Conservation (phyloP, 768 basidiomycete genomes). For the Floccularia luteovirens region DNA sequence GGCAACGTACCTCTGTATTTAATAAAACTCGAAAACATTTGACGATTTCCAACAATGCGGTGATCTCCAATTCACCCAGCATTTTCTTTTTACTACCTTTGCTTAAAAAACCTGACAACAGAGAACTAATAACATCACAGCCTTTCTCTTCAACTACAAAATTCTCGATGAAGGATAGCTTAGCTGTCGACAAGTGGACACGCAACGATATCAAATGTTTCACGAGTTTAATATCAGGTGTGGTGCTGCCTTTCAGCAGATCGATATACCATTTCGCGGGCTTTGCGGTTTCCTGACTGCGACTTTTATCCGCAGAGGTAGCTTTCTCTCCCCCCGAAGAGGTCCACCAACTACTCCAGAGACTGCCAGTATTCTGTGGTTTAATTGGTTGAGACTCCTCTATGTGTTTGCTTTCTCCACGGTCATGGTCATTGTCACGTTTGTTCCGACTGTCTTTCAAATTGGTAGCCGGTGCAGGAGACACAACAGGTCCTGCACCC, state of each 20-base stretch:
- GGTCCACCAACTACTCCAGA: constrained; percentile 74
- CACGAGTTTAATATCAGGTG: constrained; percentile 51
- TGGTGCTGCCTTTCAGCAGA: constrained; percentile 45
- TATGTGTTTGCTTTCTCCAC: constrained; percentile 17
- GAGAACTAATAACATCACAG: constrained; percentile 47
- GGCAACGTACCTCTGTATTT: constrained; percentile 68
- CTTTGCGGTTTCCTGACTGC: constrained; percentile 30
- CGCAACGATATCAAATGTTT: constrained; percentile 80
- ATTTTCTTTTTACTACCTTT: constrained; percentile 57
- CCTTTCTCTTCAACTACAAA: constrained; percentile 68
- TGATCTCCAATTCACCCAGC: constrained; percentile 59
- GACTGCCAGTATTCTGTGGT: constrained; percentile 66
- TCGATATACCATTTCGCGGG: constrained; percentile 60
- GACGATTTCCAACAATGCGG: constrained; percentile 63
- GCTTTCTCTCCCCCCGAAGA: constrained; percentile 52
- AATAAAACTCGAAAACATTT: constrained; percentile 77
- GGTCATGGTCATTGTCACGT: neutral
- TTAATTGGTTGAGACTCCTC: constrained; percentile 36
- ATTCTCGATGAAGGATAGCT: constrained; percentile 67
- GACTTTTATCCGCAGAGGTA: constrained; percentile 14
- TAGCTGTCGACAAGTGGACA: constrained; percentile 80
- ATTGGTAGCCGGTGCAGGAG: constrained; percentile 14
- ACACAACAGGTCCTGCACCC: constrained; percentile 33
- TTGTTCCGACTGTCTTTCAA: neutral
- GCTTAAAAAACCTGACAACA: constrained; percentile 56